Base-by-base conservation (phyloP, 2,329 filamentous ascomycete genomes). In the Beauveria scarabaeidicola region DNA sequence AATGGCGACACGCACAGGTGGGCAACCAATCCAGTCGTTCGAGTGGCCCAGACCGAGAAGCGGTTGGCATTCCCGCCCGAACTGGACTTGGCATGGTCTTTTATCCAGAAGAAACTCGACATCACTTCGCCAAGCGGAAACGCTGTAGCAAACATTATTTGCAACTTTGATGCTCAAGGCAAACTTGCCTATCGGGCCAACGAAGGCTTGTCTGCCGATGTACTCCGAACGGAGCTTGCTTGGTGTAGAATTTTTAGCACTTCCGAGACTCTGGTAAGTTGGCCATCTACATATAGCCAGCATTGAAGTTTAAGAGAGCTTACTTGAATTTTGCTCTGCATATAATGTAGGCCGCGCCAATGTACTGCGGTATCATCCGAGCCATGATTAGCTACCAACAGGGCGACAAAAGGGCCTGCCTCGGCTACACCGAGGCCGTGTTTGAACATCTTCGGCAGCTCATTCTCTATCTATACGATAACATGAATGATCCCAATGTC, bases 401-500 rank as follows among this genome's bases (percentile, higher is more conserved):
- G 11, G 53, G 53, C 40, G 43, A 56, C 53, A 56, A 56, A 17
- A 40, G 5, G 7, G 19, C 53, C 27, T 19, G 43, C 2, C 53
- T 48, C 2, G 29, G 27, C 5, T 48, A 56, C 27, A 56, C 53
- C 8, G 53, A 56, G 7, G 53, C 53, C 41, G 43, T 56, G 1
- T 56, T 48, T 19, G 43, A 56, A 11, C 53, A 56, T 9, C n/a
- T 44, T 29, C 53, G 53, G 3, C 36, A 48, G 19, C 43, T 56
- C 43, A 40, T 56, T 9, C 53, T 56, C 2, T 19, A 48, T 15
- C 53, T 56, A 21, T 56, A 38, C 19, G 21, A 56, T 2, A 56
- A 56, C 13, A 56, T 56, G 53, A 56, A 56, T 3, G 53, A 56
- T 3, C 43, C 53, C 27, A 56, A 56, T 10, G 43, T 56, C n/a